Evolutionary conservation across 805 yeast species (phyloP).

Genomic region (Candida yuanshanica): DNA sequence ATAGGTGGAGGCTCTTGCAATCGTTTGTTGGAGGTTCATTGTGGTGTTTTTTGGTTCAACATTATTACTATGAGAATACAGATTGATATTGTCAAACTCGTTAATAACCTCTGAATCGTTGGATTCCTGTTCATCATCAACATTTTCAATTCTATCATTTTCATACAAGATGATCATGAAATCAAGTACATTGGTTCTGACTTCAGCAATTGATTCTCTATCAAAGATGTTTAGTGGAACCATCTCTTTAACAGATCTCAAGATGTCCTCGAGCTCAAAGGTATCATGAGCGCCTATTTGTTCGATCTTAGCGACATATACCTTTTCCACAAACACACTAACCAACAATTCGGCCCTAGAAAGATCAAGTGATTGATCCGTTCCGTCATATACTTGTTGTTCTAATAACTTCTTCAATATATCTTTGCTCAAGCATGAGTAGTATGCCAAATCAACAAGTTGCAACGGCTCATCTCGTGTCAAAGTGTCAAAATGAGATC

Average conservation of each 20-base stretch:
- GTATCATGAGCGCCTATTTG: background rate
- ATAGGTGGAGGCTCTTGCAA: conserved; percentile 9
- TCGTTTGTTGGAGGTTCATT: background rate
- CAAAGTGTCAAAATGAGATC: background rate
- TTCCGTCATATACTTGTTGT: background rate
- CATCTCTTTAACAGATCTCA: background rate
- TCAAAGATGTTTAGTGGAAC: background rate
- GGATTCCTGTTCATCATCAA: background rate
- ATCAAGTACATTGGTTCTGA: background rate
- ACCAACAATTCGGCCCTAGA: conserved; percentile 14
- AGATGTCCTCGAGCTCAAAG: conserved; percentile 1
- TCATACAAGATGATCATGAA: background rate
- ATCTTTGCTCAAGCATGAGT: conserved; percentile 1
- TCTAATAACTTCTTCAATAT: conserved; percentile 6
- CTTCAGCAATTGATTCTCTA: no score
- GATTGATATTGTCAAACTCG: conserved; percentile 27
- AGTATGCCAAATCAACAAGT: conserved; percentile 4
- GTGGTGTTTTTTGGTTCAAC: background rate
- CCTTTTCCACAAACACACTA: conserved; percentile 5
- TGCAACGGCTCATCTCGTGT: background rate
- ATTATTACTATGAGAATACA: conserved; percentile 10
- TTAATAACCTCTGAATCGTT: conserved; percentile 7
- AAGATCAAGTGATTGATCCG: conserved; percentile 1
- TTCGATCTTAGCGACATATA: conserved; percentile 3
- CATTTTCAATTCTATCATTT: background rate